Evolutionary conservation across 495 filamentous ascomycete genomes (phyloP), one percentile per base, ranked within the genome.

Genomic region (Aspergillus diversus): DNA sequence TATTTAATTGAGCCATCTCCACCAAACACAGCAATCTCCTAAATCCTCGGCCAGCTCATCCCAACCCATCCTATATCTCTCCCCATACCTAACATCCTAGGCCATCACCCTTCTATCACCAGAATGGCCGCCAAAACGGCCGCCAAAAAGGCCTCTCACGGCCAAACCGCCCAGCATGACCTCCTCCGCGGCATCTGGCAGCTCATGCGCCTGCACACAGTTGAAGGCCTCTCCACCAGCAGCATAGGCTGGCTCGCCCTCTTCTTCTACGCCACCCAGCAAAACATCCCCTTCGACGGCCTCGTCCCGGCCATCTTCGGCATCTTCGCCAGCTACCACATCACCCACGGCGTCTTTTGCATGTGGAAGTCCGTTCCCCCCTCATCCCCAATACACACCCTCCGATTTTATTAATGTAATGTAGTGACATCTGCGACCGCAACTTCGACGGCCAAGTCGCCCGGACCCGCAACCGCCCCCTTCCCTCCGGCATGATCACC

Each of bases 401-500:
- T 39, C 35, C 35, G 12, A 39, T 39, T 39, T 39, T 12, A 5
- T 39, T n/a, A n/a, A 8, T 42, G 3, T 42, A 7, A 3, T 42
- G 5, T 4, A 43, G 39, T 11, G 39, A 43, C 8, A 43, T 43
- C 39, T 43, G 39, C 8, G 39, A 43, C 2, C 5, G 39, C 11
- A 43, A 43, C 39, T 43, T 43, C 39, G 39, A 43, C n/a, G 39
- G 39, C 39, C 39, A 43, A 15, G 39, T 43, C 39, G 39, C 39
- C 5, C 39, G 39, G 0, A 43, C 39, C 11, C 11, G n/a, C 11
- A 43, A 2, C 8, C 39, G 39, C 5, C 39, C 39, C 4, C 39
- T 43, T 0, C 39, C 39, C 39, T 43, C 39, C 11, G 39, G 39
- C 11, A 43, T 43, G 39, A 15, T 43, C 39, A 43, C 39, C 5